A percentile compares a stretch with the other conserved stretches of the same genome.
Conservation (phyloP, 176 grass and related monocot genomes). For the Bonia amplexicaulis region DNA sequence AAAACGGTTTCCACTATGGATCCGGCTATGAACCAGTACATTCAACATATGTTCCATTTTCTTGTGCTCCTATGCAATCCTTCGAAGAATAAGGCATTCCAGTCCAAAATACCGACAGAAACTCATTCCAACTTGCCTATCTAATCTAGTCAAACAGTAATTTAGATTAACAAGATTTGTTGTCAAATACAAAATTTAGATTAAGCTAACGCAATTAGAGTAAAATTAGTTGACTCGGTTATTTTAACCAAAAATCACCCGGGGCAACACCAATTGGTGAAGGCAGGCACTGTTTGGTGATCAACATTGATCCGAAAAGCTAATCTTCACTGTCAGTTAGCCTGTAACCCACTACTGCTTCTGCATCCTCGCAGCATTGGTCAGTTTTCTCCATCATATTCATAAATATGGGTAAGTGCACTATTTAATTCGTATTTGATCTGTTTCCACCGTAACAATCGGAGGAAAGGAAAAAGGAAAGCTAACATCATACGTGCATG, state of each 20-base stretch:
- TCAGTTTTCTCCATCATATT: too few relatives aligned
- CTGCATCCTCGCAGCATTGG: background rate
- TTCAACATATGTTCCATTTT: background rate
- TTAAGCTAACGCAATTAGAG: too few relatives aligned
- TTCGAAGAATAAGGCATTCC: background rate
- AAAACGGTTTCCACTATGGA: slow-evolving; percentile 1
- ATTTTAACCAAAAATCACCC: background rate
- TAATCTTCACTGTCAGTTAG: background rate
- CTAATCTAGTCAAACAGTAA: too few relatives aligned
- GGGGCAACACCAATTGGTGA: background rate
- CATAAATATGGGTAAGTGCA: too few relatives aligned
- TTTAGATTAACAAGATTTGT: too few relatives aligned
- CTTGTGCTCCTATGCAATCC: background rate
- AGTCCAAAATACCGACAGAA: background rate
- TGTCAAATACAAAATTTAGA: too few relatives aligned
- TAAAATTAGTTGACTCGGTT: too few relatives aligned
- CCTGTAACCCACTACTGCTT: slow-evolving; percentile 26
- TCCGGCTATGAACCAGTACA: background rate
- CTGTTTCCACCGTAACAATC: too few relatives aligned
- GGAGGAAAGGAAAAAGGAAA: too few relatives aligned
- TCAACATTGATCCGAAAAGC: background rate
- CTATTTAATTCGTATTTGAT: too few relatives aligned
- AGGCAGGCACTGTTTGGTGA: slow-evolving; percentile 20
- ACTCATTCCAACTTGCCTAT: background rate
- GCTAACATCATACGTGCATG: background rate